Conservation (phyloP, 2,329 filamentous ascomycete species). For the Alternaria tenuissima region DNA sequence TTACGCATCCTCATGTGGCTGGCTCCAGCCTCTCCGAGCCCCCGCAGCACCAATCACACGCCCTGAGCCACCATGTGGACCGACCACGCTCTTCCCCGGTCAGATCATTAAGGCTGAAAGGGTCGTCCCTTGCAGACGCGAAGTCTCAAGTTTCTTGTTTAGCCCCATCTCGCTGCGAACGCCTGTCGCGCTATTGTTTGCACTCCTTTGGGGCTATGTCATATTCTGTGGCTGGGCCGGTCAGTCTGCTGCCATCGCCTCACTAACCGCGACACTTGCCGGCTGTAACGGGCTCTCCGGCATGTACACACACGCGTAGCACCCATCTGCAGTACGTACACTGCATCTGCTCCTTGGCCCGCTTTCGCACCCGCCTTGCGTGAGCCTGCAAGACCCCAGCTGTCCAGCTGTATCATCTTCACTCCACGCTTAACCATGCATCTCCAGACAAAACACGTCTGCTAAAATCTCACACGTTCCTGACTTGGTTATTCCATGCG, state of each 20-base stretch:
- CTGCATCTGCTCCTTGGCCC: background rate
- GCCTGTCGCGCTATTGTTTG: constrained; percentile 13
- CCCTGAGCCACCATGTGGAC: constrained; percentile 8
- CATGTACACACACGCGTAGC: background rate
- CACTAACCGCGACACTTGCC: constrained; percentile 8
- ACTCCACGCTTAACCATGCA: constrained; percentile 1
- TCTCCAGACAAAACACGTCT: background rate
- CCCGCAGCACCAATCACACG: constrained; percentile 13
- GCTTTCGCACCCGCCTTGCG: background rate
- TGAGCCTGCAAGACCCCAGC: background rate
- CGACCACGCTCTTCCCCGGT: constrained; percentile 12
- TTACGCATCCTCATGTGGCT: constrained; percentile 29
- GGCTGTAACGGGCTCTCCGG: constrained; percentile 8
- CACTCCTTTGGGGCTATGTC: background rate
- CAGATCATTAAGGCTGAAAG: constrained; percentile 12
- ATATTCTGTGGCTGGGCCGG: constrained; percentile 15
- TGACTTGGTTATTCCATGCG: background rate
- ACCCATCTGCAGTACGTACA: constrained; percentile 9
- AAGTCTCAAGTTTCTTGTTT: constrained; percentile 20
- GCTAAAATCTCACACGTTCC: background rate
- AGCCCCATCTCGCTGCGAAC: constrained; percentile 21
- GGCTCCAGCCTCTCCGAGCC: constrained; percentile 28
- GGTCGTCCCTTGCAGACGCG: constrained; percentile 21
- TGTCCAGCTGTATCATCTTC: background rate
- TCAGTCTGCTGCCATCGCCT: constrained; percentile 1